Conservation (phyloP, 345 rosid genomes). For the Cochlearia excelsa region DNA sequence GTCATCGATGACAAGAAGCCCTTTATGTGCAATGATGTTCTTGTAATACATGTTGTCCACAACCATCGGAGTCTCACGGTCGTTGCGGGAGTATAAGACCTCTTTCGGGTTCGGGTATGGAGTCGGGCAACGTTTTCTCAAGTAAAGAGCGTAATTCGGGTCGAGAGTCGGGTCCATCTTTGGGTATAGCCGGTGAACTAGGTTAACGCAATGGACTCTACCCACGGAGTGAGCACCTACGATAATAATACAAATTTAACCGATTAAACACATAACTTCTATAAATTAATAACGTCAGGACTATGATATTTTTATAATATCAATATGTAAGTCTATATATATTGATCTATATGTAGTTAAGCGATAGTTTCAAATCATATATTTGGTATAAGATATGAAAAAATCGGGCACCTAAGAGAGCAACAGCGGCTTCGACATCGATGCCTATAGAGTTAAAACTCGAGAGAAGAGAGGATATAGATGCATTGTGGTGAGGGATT, state of each 20-base stretch:
- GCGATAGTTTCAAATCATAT: background rate
- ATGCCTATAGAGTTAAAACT: conserved; percentile 58
- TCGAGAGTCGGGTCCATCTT: conserved; percentile 63
- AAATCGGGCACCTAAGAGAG: conserved; percentile 51
- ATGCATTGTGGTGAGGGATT: conserved; percentile 73
- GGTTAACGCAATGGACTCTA: conserved; percentile 71
- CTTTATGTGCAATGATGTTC: conserved; percentile 58
- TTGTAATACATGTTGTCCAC: conserved; percentile 73
- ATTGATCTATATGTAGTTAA: conserved; percentile 6
- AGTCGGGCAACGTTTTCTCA: conserved; percentile 59
- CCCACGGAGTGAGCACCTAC: conserved; percentile 86
- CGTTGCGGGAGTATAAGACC: conserved; percentile 64
- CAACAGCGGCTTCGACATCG: conserved; percentile 65
- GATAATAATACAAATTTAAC: background rate
- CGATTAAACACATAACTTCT: background rate
- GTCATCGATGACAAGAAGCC: conserved; percentile 61
- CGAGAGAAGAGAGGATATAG: conserved; percentile 54
- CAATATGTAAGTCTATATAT: background rate
- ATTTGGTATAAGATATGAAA: background rate
- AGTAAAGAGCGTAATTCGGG: conserved; percentile 58
- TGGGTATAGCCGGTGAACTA: conserved; percentile 74
- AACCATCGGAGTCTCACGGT: conserved; percentile 76
- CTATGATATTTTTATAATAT: too few species aligned
- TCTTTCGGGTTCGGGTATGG: conserved; percentile 52
- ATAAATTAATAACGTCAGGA: too few species aligned